Evolutionary conservation across 2,329 filamentous ascomycete species (phyloP), one percentile per base, ranked within the genome.

Genomic region (Ilyonectria destructans): DNA sequence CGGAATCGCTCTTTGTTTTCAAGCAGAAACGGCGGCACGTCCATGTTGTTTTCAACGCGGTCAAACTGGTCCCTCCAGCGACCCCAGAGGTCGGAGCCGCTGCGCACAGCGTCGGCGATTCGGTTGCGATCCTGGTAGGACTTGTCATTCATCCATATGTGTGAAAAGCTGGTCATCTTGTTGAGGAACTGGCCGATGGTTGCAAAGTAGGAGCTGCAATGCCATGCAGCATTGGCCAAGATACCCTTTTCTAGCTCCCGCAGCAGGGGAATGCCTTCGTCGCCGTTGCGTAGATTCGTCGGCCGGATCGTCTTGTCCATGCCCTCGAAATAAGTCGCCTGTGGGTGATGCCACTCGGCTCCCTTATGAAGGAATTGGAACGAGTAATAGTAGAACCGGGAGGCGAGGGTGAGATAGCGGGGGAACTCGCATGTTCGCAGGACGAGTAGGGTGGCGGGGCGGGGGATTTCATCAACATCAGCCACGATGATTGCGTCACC

Each of bases 141-240:
- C 10, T 84, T 80, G 19, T 81, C 81, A 69, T 90, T 89, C 80
- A 86, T 85, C 77, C 81, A 84, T 8, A 77, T 78, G 74, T 90
- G 88, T 19, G 86, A 88, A 76, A 89, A 90, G 64, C 84, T 85
- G 10, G 82, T 80, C 80, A 90, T 84, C 78, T 90, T 90, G 69
- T 83, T 84, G 52, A 87, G 78, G 71, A 90, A 81, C 75, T 89
- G 85, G 4, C 81, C 82, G 17, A 91, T 78, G 0, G 87, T 90
- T 19, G 82, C 79, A 75, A 90, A 90, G 79, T 89, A 91, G 62
- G 83, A 87, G 58, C 86, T 89, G 81, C 89, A 91, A 77, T 91
- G 89, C 89, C 89, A 91, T 0, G 81, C 85, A 0, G 87, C 86
- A 71, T 88, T 85, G 73, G 77, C 77, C 40, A 90, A 69, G 6